Evolutionary conservation across 192 early-diverging fungal genomes (phyloP).

Genomic region (Chytriomyces sp.): DNA sequence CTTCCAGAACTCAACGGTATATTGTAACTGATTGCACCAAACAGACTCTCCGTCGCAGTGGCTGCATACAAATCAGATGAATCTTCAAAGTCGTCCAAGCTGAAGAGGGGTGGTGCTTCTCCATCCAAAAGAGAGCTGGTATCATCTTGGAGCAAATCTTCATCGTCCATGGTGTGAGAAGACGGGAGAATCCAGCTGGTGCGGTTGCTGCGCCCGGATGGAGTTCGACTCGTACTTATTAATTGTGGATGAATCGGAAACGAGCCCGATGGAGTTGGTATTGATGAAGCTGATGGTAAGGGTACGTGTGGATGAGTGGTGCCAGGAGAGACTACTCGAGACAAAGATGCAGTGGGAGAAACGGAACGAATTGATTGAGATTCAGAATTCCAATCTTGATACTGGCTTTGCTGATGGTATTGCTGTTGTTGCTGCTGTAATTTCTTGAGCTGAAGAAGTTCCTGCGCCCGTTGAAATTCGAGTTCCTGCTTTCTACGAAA

Average conservation of each 20-base stretch:
- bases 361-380: neutral
- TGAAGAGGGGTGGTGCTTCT: neutral
- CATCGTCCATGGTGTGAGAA: neutral
- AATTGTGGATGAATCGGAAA: too few relatives aligned
- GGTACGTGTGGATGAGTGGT: neutral
- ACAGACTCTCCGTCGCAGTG: neutral
- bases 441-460: constrained; percentile 4
- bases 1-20: neutral
- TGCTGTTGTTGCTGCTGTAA: neutral
- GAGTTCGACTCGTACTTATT: neutral
- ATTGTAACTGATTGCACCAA: neutral
- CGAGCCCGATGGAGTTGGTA: neutral
- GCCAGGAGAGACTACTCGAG: too few relatives aligned
- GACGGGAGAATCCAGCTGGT: neutral
- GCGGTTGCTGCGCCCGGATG: neutral
- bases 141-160: neutral
- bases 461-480: neutral
- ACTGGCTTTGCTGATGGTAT: neutral
- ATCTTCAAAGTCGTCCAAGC: neutral
- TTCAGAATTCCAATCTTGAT: neutral
- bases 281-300: neutral
- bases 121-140: neutral
- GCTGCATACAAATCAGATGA: neutral
- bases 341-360: too few relatives aligned
- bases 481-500: constrained; percentile 11